phyloP scores from a whole-genome alignment of 306 rosid genomes.

The Echinosophora koreensis region DNA sequence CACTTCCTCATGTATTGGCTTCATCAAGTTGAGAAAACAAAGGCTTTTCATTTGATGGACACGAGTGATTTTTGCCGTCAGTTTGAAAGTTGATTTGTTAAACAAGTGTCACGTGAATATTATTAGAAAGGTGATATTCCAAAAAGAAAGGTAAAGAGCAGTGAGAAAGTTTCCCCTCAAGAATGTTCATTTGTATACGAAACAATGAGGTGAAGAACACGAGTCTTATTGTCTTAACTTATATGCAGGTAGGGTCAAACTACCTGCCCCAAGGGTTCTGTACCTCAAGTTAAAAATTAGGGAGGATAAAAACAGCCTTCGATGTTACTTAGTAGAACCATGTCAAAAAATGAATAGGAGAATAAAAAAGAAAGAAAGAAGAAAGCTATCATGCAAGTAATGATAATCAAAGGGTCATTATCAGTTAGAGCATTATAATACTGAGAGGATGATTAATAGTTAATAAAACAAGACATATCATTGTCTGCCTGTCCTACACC shows the following conservation, averaged over 20 bases:
- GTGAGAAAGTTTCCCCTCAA: constrained; percentile 17
- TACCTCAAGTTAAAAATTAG: neutral
- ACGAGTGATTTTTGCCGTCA: neutral
- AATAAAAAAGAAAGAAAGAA: too few relatives aligned
- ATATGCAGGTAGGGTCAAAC: constrained; percentile 27
- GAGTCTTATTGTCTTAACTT: neutral
- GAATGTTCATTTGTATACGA: constrained; percentile 28
- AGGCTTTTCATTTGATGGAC: neutral
- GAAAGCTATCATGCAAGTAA: constrained; percentile 1
- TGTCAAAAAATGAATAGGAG: neutral
- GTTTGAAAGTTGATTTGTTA: neutral
- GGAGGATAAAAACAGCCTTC: constrained; percentile 16
- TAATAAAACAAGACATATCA: constrained; percentile 49
- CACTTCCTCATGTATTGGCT: too few relatives aligned
- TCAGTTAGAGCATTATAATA: constrained; percentile 30
- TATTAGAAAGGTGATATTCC: constrained; percentile 1
- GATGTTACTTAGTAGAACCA: neutral
- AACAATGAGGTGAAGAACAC: constrained; percentile 22
- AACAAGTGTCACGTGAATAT: constrained; percentile 32
- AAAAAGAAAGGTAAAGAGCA: neutral
- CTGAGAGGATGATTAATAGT: neutral
- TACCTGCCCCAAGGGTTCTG: neutral
- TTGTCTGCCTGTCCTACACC: constrained; percentile 46
- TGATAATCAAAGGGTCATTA: constrained; percentile 34
- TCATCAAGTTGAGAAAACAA: neutral